Evolutionary conservation across 805 yeast genomes (phyloP).

Genomic region (Candida pseudoglaebosa): DNA sequence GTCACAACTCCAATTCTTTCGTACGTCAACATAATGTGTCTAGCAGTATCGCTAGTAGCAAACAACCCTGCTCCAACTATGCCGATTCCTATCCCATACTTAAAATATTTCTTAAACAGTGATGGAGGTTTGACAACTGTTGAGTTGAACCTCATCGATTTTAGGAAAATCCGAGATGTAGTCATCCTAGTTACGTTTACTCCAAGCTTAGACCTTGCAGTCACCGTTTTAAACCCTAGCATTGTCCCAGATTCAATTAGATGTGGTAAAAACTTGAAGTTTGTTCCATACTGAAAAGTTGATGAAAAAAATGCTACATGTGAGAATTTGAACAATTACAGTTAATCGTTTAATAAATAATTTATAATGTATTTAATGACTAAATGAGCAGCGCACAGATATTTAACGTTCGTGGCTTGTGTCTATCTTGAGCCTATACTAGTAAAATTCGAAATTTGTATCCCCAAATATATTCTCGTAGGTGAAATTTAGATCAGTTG

Average conservation of each 20-base stretch:
- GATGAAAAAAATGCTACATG: background rate
- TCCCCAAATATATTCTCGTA: background rate
- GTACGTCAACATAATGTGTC: slow-evolving; percentile 31
- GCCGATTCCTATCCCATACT: slow-evolving; percentile 28
- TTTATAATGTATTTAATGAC: too few relatives aligned
- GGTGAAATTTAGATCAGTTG: background rate
- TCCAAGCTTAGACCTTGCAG: background rate
- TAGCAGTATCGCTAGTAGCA: slow-evolving; percentile 32
- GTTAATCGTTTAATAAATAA: too few relatives aligned
- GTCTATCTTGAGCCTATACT: background rate
- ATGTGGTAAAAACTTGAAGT: background rate
- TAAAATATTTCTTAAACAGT: slow-evolving; percentile 11
- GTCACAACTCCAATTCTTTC: slow-evolving; percentile 62
- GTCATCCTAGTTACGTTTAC: background rate
- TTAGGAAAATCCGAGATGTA: background rate
- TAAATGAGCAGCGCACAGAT: too few relatives aligned
- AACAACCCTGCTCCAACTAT: slow-evolving; percentile 25
- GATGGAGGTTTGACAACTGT: slow-evolving; percentile 4
- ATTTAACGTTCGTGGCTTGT: too few relatives aligned
- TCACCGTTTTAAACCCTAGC: background rate
- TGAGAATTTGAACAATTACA: too few relatives aligned
- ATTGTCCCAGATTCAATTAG: background rate
- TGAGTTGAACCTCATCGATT: background rate
- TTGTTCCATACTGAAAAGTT: background rate
- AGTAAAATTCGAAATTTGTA: background rate